These are phyloP conservation scores for Angomonas ambiguus DNA, from an alignment of 208 protist species.

Conservation along the genomic window DNA sequence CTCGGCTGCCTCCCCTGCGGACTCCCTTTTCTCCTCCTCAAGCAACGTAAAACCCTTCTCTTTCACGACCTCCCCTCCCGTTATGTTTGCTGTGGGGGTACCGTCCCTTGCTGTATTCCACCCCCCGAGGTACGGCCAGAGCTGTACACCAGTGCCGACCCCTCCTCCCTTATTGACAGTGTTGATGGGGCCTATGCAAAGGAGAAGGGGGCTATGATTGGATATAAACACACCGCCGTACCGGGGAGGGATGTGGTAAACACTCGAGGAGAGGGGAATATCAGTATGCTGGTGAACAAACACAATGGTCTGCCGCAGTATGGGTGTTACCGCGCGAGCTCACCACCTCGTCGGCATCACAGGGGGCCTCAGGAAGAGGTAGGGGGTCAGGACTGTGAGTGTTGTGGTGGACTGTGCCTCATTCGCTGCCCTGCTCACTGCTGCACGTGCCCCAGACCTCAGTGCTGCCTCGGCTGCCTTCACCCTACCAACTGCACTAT, in stretches of 20 bases:
- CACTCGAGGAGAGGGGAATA: neutral
- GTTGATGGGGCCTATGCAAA: neutral
- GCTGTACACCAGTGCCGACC: slow-evolving; percentile 34
- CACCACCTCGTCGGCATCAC: neutral
- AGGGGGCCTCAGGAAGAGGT: neutral
- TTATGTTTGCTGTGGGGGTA: slow-evolving; percentile 40
- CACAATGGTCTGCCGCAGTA: slow-evolving; percentile 24
- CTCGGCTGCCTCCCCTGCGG: slow-evolving; percentile 28
- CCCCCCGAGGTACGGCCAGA: slow-evolving; percentile 31
- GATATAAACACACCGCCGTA: neutral
- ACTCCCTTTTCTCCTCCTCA: slow-evolving; percentile 32
- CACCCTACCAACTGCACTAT: slow-evolving; percentile 27
- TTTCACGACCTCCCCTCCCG: slow-evolving; percentile 28
- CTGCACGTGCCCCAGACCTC: neutral
- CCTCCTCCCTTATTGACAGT: neutral
- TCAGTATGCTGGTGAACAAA: slow-evolving; percentile 11
- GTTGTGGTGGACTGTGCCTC: slow-evolving; percentile 25
- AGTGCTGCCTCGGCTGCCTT: slow-evolving; percentile 19
- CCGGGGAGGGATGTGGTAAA: neutral
- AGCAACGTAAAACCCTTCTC: slow-evolving; percentile 33
- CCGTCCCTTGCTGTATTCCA: slow-evolving; percentile 41
- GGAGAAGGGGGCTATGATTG: neutral
- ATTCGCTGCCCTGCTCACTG: slow-evolving; percentile 8
- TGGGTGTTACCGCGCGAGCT: slow-evolving; percentile 15
- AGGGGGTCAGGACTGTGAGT: slow-evolving; percentile 4